These are phyloP conservation scores for Alternaria viburni DNA, from an alignment of 2,329 filamentous ascomycete genomes.

Conservation along the genomic window DNA sequence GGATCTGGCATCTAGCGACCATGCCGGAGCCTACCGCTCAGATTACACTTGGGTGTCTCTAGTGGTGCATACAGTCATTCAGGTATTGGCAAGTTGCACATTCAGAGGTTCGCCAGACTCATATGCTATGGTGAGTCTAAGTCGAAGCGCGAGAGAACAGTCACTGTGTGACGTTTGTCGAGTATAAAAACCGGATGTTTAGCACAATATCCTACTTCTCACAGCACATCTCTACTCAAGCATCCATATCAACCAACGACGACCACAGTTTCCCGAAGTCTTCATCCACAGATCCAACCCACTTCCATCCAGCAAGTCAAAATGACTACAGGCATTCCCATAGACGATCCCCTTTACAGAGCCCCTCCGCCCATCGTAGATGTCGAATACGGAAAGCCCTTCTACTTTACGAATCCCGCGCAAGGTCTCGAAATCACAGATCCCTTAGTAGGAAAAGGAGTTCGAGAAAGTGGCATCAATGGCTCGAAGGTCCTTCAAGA, in stretches of 20 bases:
- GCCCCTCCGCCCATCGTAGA: no score
- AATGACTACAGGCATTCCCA: no score
- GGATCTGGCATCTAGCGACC: no score
- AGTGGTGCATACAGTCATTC: background rate
- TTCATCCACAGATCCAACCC: background rate
- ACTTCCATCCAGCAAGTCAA: background rate
- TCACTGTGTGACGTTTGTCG: background rate
- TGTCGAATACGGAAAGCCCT: no score
- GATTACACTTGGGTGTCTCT: background rate
- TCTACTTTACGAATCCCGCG: no score
- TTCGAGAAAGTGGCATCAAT: no score
- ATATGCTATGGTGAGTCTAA: background rate
- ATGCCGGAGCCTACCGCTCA: background rate
- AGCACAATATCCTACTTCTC: background rate
- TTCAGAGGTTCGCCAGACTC: no score
- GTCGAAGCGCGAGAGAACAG: background rate
- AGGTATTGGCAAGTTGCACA: no score
- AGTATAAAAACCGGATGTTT: background rate
- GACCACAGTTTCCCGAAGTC: background rate
- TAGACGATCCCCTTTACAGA: no score
- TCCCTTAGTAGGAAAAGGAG: no score
- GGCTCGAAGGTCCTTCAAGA: no score
- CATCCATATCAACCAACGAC: background rate
- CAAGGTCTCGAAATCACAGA: no score
- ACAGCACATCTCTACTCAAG: background rate